Conservation (phyloP, 139 green algal genomes). For the Parachlorella kessleri region DNA sequence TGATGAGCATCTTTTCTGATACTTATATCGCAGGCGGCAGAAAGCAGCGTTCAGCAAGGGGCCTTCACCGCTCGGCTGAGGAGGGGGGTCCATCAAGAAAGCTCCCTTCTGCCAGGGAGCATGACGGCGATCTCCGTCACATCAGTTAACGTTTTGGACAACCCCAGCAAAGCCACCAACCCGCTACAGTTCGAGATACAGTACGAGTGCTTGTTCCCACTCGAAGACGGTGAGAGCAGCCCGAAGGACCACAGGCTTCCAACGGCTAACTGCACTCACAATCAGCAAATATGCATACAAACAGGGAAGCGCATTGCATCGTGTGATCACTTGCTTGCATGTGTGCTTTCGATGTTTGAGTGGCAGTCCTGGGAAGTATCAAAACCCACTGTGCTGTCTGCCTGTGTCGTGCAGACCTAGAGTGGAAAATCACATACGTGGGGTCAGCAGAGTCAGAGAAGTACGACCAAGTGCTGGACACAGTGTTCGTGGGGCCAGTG, state of each 20-base stretch:
- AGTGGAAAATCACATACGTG: conserved; percentile 97
- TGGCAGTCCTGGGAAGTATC: not conserved
- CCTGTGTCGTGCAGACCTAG: conserved; percentile 77
- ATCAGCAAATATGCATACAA: no score
- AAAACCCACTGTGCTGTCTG: not conserved
- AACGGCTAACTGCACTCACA: no score
- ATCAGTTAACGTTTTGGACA: conserved; percentile 85
- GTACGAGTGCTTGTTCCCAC: conserved; percentile 88
- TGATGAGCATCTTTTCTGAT: no score
- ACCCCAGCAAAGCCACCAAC: conserved; percentile 79
- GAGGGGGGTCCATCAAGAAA: no score
- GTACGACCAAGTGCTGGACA: conserved; percentile 95
- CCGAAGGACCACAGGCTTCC: not conserved
- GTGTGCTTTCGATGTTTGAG: not conserved
- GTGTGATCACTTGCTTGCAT: no score
- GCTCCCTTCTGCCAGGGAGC: no score
- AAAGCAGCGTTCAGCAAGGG: no score
- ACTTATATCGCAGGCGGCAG: no score
- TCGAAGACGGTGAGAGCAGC: conserved; percentile 84
- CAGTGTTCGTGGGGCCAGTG: conserved; percentile 93
- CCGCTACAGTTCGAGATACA: conserved; percentile 95
- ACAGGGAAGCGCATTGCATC: no score
- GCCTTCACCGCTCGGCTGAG: no score
- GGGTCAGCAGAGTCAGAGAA: conserved; percentile 91
- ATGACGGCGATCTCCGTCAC: conserved; percentile 93